These are phyloP conservation scores for Conoideocrella luteorostrata DNA, from an alignment of 2,329 filamentous ascomycete species.

Conservation along the genomic window DNA sequence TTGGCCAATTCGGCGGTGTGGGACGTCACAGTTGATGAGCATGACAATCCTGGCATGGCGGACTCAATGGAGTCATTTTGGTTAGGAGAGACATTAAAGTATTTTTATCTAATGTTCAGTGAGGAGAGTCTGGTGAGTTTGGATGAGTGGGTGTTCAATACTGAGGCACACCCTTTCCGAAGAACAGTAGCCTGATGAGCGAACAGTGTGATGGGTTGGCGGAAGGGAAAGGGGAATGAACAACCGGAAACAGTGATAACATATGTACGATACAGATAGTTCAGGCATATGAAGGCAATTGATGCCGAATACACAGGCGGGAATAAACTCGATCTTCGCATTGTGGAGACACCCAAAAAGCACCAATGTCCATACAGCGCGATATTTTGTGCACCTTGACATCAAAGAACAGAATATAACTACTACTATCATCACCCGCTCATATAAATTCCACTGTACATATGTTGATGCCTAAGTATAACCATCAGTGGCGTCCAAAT, in stretches of 20 bases:
- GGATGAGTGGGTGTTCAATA: slow-evolving; percentile 61
- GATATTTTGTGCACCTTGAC: no score
- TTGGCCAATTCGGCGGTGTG: slow-evolving; percentile 43
- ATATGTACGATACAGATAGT: not conserved
- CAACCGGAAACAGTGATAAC: not conserved
- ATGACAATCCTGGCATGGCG: slow-evolving; percentile 28
- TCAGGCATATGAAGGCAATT: not conserved
- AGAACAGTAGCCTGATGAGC: slow-evolving; percentile 7
- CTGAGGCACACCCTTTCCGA: slow-evolving; percentile 42
- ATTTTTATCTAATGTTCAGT: slow-evolving; percentile 66
- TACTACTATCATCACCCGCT: no score
- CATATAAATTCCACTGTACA: no score
- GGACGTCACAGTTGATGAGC: slow-evolving; percentile 25
- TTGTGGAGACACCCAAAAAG: no score
- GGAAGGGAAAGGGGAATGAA: not conserved
- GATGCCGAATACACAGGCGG: no score
- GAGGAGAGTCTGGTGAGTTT: slow-evolving; percentile 55
- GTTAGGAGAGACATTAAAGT: slow-evolving; percentile 68
- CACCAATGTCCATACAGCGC: no score
- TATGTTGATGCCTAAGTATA: no score
- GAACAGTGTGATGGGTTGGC: not conserved
- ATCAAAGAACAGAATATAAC: no score
- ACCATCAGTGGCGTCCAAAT: no score
- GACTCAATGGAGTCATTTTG: slow-evolving; percentile 67
- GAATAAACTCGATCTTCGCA: no score